Evolutionary conservation across 768 basidiomycete species (phyloP), one percentile per base, ranked within the genome.

Genomic region (Kwoniella sp.): DNA sequence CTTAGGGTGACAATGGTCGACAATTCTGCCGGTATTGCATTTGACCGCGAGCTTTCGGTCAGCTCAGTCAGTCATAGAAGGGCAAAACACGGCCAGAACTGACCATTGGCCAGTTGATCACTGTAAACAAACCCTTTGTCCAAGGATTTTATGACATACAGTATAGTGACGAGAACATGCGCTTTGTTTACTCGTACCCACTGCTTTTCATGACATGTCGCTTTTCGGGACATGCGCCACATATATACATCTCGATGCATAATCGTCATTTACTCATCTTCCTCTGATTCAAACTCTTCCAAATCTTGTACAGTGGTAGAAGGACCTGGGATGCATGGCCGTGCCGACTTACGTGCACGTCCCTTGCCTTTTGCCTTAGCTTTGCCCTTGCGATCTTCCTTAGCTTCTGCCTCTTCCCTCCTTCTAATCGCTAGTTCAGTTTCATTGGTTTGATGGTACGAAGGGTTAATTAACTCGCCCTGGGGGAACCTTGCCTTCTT

Each of bases 401-500:
- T 40, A 26, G 30, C 50, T 37, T 48, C 60, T 51, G 17, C 22
- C n/a, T 40, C 36, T 25, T 21, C 40, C 49, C 21, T 44, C 13
- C 52, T 29, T 21, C 26, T 48, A 22, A n/a, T n/a, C 17, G 33
- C 30, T 24, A 29, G 63, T 25, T 64, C 55, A n/a, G 30, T 54
- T 19, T 40, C 48, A 55, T 53, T 17, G 5, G 4, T 25, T 26
- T n/a, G 19, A 7, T 40, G 54, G 24, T 55, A 55, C n/a, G 8
- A 6, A 13, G 10, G 30, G 33, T 55, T 33, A 21, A 55, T n/a
- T 9, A 55, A 7, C 13, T 40, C 13, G 54, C 33, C 54, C 22
- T 37, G 10, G 8, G 54, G 64, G 44, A 53, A 57, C 12, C 33
- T 61, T 19, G n/a, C 22, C 46, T 49, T 47, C 55, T 33, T 33